Conservation (phyloP, 140 eudicot species). For the Oenanthe javanica region DNA sequence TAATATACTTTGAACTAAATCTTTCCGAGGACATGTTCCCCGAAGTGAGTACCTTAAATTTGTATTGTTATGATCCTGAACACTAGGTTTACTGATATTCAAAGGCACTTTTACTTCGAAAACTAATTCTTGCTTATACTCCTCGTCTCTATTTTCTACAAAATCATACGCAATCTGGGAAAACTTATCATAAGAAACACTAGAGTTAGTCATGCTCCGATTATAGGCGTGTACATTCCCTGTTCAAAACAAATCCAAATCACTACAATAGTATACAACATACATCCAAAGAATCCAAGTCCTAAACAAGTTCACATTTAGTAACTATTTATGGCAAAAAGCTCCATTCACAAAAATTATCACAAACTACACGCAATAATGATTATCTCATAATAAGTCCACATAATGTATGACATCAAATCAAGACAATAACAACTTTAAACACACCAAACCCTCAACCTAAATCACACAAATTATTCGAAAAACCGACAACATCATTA, state of each 20-base stretch:
- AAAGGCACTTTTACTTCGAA: slow-evolving; percentile 40
- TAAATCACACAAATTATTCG: not conserved
- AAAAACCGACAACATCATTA: not conserved
- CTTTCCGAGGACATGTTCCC: slow-evolving; percentile 38
- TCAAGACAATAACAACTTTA: not conserved
- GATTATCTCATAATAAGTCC: not conserved
- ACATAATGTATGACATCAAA: not conserved
- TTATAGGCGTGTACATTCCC: slow-evolving; percentile 37
- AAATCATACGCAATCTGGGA: slow-evolving; percentile 12
- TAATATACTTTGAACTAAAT: slow-evolving; percentile 37
- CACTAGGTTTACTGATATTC: slow-evolving; percentile 13
- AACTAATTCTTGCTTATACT: slow-evolving; percentile 19
- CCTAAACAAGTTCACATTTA: not conserved
- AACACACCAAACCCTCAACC: not conserved
- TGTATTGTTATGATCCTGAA: slow-evolving; percentile 16
- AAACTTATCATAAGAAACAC: slow-evolving; percentile 15
- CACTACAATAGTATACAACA: slow-evolving; percentile 2
- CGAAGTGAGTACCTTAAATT: slow-evolving; percentile 22
- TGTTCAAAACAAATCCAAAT: slow-evolving; percentile 23
- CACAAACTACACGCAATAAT: not conserved
- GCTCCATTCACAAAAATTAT: not conserved
- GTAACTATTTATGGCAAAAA: not conserved
- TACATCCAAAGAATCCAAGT: not conserved
- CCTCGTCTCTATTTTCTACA: slow-evolving; percentile 20
- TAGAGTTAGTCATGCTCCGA: slow-evolving; percentile 30